Conservation (phyloP, 192 early-diverging fungal genomes). For the Coemansia sp. region DNA sequence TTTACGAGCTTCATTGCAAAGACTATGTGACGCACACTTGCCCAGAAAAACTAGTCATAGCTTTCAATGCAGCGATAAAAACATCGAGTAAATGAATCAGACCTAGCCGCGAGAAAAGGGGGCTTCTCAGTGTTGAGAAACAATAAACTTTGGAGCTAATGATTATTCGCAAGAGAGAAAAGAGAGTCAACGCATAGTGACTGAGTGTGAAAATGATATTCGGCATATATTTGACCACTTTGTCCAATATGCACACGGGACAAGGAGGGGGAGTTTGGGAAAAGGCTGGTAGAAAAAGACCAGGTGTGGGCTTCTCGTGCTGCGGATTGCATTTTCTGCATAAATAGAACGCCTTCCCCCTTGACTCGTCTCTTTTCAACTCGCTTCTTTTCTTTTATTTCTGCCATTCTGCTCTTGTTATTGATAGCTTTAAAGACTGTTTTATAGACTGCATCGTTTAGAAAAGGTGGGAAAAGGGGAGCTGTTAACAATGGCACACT, state of each 20-base stretch:
- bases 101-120: neutral
- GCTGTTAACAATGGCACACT: slow-evolving; percentile 6
- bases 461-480: neutral
- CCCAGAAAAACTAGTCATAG: no score
- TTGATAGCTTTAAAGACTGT: no score
- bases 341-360: neutral
- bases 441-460: no score
- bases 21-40: no score
- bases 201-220: neutral
- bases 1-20: no score
- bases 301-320: neutral
- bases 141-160: neutral
- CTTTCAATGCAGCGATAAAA: neutral
- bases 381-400: neutral
- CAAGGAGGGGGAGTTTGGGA: no score
- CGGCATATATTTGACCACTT: neutral
- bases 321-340: neutral
- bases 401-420: no score
- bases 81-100: no score
- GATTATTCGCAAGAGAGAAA: no score
- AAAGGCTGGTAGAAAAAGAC: neutral
- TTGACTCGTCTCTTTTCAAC: neutral
- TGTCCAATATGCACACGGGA: no score
- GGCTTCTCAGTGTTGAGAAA: slow-evolving; percentile 1
- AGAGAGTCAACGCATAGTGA: neutral